Evolutionary conservation across 805 yeast species (phyloP).

Genomic region (Wickerhamomyces rabaulensis): DNA sequence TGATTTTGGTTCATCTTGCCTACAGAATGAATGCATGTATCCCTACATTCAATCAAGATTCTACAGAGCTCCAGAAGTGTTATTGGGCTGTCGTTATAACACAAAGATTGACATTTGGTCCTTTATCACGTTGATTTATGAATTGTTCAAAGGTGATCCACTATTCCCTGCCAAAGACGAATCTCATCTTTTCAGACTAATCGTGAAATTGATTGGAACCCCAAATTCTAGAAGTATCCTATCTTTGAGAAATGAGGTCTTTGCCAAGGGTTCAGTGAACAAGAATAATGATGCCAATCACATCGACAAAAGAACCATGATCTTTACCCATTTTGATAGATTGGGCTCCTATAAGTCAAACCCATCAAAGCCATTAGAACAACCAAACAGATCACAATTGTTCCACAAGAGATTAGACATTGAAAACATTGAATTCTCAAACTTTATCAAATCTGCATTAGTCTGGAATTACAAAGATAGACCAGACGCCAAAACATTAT

Average conservation of each 20-base stretch:
- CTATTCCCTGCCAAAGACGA: conserved; percentile 81
- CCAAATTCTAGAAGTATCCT: conserved; percentile 46
- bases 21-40: conserved; percentile 59
- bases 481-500: conserved; percentile 45
- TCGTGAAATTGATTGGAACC: conserved; percentile 80
- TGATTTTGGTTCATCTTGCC: conserved; percentile 74
- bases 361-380: conserved; percentile 14
- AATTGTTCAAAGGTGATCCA: conserved; percentile 83
- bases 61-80: conserved; percentile 76
- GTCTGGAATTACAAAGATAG: conserved; percentile 48
- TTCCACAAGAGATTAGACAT: conserved; percentile 11
- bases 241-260: conserved; percentile 33
- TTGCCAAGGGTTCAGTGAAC: conserved; percentile 30
- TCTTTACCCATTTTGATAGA: conserved; percentile 32
- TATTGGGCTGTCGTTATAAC: conserved; percentile 61
- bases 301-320: conserved; percentile 25
- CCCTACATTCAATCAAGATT: conserved; percentile 82
- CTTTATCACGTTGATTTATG: conserved; percentile 82
- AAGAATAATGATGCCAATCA: conserved; percentile 10
- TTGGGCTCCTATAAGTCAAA: conserved; percentile 22
- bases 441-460: conserved; percentile 26
- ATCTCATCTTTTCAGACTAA: conserved; percentile 69
- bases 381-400: conserved; percentile 13
- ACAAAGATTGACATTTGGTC: conserved; percentile 93
- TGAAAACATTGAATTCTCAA: conserved; percentile 18